A percentile compares a stretch with the other conserved stretches of the same genome.
Conservation (phyloP, 345 rosid genomes). For the Zanthoxylum bungeanum region DNA sequence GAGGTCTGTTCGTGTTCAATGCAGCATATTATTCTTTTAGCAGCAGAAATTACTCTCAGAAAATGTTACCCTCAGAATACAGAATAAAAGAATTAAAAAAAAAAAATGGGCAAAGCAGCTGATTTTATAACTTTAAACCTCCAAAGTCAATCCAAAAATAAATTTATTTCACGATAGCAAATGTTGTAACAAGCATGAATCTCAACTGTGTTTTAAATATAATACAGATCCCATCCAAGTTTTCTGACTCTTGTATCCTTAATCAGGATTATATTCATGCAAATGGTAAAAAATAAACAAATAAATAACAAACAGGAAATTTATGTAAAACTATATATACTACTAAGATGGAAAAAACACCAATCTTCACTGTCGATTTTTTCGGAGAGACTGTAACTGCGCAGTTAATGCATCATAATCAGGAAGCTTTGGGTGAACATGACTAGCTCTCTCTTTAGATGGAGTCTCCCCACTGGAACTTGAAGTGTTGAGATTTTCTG, state of each 20-base stretch:
- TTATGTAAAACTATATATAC: not conserved
- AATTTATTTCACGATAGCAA: conserved; percentile 1
- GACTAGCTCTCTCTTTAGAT: conserved; percentile 45
- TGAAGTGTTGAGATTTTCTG: conserved; percentile 22
- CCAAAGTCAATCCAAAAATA: not conserved
- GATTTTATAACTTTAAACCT: not conserved
- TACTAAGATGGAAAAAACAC: not conserved
- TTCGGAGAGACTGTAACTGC: conserved; percentile 49
- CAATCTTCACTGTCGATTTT: conserved; percentile 31
- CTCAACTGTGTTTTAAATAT: not conserved
- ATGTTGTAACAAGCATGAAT: not conserved
- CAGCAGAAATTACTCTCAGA: not conserved
- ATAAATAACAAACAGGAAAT: not conserved
- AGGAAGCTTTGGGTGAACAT: conserved; percentile 94
- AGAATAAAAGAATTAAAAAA: not conserved
- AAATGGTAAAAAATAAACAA: not conserved
- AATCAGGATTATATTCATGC: conserved; percentile 3
- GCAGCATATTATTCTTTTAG: not conserved
- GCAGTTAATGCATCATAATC: conserved; percentile 66
- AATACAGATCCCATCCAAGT: not conserved
- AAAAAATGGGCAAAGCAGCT: not conserved
- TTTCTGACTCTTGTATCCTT: not conserved
- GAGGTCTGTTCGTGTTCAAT: not conserved
- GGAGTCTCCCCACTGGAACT: conserved; percentile 16
- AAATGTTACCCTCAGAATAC: not conserved